phyloP scores from a whole-genome alignment of 345 rosid genomes.

The Heritiera fomes region DNA sequence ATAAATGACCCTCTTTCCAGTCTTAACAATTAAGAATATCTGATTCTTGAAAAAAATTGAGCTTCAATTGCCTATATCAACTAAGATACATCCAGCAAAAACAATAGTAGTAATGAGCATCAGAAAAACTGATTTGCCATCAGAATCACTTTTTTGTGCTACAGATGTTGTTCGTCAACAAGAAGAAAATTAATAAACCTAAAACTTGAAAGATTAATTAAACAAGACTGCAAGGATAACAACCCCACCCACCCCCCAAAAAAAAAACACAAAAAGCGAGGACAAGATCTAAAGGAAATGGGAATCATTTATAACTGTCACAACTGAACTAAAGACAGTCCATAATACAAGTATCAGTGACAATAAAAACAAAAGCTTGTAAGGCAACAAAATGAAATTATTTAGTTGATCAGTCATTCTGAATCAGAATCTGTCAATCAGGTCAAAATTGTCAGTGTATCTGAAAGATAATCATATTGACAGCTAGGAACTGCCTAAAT shows the following conservation, averaged over 20 bases:
- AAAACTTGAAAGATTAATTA: neutral
- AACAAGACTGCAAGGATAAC: neutral
- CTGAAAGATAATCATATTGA: neutral
- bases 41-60: neutral
- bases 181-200: neutral
- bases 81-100: neutral
- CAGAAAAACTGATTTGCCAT: neutral
- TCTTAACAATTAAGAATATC: neutral
- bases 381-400: constrained; percentile 6
- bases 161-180: neutral
- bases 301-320: neutral
- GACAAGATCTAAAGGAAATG: neutral
- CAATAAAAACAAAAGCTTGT: neutral
- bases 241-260: neutral
- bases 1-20: neutral
- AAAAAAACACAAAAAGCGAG: neutral
- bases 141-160: neutral
- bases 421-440: neutral
- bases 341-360: neutral
- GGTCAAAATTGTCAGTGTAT: neutral
- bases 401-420: neutral
- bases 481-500: neutral
- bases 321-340: neutral
- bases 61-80: neutral
- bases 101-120: neutral